These are phyloP conservation scores for Alternaria ventricosa DNA, from an alignment of 2,329 filamentous ascomycete species.

Conservation along the genomic window DNA sequence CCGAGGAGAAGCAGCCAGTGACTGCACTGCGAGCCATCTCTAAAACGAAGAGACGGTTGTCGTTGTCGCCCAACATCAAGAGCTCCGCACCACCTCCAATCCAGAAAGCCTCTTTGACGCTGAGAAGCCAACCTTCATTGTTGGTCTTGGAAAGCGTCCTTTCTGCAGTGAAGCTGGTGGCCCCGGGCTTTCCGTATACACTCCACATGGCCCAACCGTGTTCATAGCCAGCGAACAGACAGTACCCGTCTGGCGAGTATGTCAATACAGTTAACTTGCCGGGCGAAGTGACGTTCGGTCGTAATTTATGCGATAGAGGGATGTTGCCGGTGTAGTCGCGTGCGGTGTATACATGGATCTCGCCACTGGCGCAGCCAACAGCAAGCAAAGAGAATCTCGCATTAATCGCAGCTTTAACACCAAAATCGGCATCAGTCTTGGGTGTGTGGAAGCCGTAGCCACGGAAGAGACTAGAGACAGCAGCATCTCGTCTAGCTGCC, in stretches of 20 bases:
- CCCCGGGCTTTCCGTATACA: slow-evolving; percentile 90
- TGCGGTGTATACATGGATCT: slow-evolving; percentile 87
- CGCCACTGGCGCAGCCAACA: slow-evolving; percentile 79
- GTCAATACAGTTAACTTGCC: slow-evolving; percentile 75
- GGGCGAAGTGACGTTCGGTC: slow-evolving; percentile 71
- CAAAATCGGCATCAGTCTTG: slow-evolving; percentile 63
- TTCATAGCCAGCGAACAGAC: slow-evolving; percentile 90
- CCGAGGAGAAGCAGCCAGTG: slow-evolving; percentile 86
- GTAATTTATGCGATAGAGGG: slow-evolving; percentile 80
- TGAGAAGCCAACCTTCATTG: slow-evolving; percentile 82
- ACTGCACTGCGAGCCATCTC: slow-evolving; percentile 96
- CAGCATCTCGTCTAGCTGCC: slow-evolving; percentile 47
- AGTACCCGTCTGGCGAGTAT: slow-evolving; percentile 96
- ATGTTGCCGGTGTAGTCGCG: slow-evolving; percentile 95
- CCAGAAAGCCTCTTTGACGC: slow-evolving; percentile 81
- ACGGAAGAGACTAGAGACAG: slow-evolving; percentile 75
- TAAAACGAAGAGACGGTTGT: slow-evolving; percentile 82
- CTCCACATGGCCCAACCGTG: slow-evolving; percentile 97
- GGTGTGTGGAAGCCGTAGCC: slow-evolving; percentile 91
- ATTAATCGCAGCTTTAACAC: slow-evolving; percentile 82
- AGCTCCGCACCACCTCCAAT: slow-evolving; percentile 87
- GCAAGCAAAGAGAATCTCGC: slow-evolving; percentile 93
- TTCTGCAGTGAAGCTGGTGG: slow-evolving; percentile 81
- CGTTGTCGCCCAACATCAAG: slow-evolving; percentile 71
- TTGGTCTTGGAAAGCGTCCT: slow-evolving; percentile 68